phyloP scores from a whole-genome alignment of 257 asterid genomes.

The Plectranthus barbatus region DNA sequence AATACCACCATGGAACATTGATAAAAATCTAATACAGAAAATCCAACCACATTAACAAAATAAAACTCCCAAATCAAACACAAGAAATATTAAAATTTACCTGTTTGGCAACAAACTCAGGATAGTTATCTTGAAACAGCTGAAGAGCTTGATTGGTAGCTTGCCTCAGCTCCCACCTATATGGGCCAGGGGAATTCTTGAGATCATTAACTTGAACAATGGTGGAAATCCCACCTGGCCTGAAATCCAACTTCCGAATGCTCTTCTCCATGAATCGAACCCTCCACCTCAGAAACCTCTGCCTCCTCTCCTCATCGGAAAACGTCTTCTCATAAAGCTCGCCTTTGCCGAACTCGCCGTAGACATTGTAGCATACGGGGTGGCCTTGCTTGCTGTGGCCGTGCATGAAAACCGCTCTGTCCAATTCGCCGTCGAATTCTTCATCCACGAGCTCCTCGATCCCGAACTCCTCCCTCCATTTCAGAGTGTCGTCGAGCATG shows the following conservation, averaged over 20 bases:
- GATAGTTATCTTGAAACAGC: conserved; percentile 35
- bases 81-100: background rate
- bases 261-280: conserved; percentile 27
- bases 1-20: conserved; percentile 39
- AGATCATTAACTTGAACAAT: conserved; percentile 30
- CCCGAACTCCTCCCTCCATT: conserved; percentile 26
- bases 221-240: conserved; percentile 15
- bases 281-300: conserved; percentile 26
- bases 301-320: conserved; percentile 22
- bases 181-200: conserved; percentile 25
- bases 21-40: conserved; percentile 22
- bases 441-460: conserved; percentile 8
- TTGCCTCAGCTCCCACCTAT: conserved; percentile 20
- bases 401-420: conserved; percentile 26
- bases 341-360: conserved; percentile 26
- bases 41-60: background rate
- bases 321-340: conserved; percentile 15
- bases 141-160: conserved; percentile 27
- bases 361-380: conserved; percentile 33
- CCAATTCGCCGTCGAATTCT: conserved; percentile 12
- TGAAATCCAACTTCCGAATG: conserved; percentile 25
- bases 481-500: conserved; percentile 20
- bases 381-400: conserved; percentile 25
- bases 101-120: conserved; percentile 39
- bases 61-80: background rate